Evolutionary conservation across 1,284 basidiomycete species (phyloP), one percentile per base, ranked within the genome.

Genomic region (Cryptococcus sp.): DNA sequence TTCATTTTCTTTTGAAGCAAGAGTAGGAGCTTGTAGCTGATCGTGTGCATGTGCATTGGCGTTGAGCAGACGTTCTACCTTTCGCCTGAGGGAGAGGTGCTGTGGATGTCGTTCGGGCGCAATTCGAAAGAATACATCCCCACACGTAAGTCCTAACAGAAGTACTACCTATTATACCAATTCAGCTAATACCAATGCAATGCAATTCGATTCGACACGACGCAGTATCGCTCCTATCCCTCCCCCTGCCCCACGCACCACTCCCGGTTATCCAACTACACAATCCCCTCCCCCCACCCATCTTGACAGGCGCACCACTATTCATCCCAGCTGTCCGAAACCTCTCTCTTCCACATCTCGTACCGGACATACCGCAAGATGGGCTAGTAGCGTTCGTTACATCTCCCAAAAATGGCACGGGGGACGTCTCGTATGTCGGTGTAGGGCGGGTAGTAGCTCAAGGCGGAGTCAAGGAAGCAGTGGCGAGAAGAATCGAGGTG

Each of bases 71-170:
- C 59, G 16, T 64, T 64, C 40, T 64, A 56, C 51, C 43, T 59
- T 23, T 83, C 84, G 4, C 75, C 83, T 1, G 85, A 86, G 25
- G 88, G 89, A 15, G 85, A 90, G 69, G 90, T 90, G 1, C 78
- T 93, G 22, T 93, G 91, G 90, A 89, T 93, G 72, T 85, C 85
- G 0, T 73, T 89, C 35, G 89, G 88, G 41, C 55, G 72, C 17
- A 71, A 66, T 8, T 70, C 82, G 80, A 57, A 84, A 84, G 56
- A 85, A 84, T 62, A 80, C 27, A 83, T 91, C 45, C 89, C 89
- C 13, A 88, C 89, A 43, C 79, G 86, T 85, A 65, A 15, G 68
- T 61, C 16, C n/a, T 2, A 15, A 11, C 52, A 43, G 5, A 8
- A 35, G 30, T 55, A 23, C 40, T 20, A 25, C 30, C 30, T 5